Conservation (phyloP, 805 yeast species). For the Starmerella kuoi region DNA sequence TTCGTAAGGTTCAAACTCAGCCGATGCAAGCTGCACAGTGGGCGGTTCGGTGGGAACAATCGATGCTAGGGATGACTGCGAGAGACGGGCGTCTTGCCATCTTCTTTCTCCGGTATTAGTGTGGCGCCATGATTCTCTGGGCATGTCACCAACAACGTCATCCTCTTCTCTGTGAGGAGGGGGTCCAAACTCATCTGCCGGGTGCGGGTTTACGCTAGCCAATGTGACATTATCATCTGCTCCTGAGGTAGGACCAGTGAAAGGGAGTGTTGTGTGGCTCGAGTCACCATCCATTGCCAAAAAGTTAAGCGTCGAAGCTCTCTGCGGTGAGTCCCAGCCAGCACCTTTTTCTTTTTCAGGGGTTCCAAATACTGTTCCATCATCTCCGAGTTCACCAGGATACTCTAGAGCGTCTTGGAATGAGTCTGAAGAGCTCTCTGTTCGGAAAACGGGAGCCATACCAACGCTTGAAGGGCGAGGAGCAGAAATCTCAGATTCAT, state of each 20-base stretch:
- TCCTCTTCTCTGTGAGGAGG: slow-evolving; percentile 15
- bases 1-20: slow-evolving; percentile 13
- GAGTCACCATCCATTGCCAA: slow-evolving; percentile 28
- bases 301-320: slow-evolving; percentile 30
- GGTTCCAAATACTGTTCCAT: slow-evolving; percentile 20
- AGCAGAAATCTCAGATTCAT: slow-evolving; percentile 15
- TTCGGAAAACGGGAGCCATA: slow-evolving; percentile 21
- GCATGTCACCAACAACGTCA: slow-evolving; percentile 28
- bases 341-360: slow-evolving; percentile 18
- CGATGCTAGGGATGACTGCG: slow-evolving; percentile 58
- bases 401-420: slow-evolving; percentile 17
- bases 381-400: slow-evolving; percentile 18
- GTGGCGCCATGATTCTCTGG: slow-evolving; percentile 50
- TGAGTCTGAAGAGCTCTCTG: slow-evolving; percentile 10
- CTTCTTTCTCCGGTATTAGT: slow-evolving; percentile 28
- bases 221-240: slow-evolving; percentile 1
- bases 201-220: background rate
- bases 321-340: slow-evolving; percentile 29
- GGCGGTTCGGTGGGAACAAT: slow-evolving; percentile 66
- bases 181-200: background rate
- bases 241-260: slow-evolving; percentile 5
- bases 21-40: slow-evolving; percentile 61
- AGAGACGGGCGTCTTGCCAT: slow-evolving; percentile 48
- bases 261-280: slow-evolving; percentile 9
- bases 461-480: slow-evolving; percentile 22